These are phyloP conservation scores for Magnaporthiopsis incrustans DNA, from an alignment of 2,329 filamentous ascomycete genomes.

Conservation along the genomic window DNA sequence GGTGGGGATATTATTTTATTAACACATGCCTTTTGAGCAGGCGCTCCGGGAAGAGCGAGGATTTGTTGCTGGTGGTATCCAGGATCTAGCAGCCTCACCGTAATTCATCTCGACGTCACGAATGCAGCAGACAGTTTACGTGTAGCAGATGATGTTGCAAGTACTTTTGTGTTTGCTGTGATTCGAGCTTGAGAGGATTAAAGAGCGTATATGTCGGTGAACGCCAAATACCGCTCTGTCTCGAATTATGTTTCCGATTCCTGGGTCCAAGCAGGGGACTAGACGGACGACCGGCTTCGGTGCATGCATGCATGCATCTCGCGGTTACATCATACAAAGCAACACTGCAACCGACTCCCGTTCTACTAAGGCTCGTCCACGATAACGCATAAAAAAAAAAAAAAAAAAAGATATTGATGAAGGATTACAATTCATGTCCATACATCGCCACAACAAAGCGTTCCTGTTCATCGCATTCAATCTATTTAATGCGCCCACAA, in stretches of 20 bases:
- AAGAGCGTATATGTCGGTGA: too few species aligned
- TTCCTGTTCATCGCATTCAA: background rate
- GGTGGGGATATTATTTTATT: background rate
- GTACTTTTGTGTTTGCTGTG: background rate
- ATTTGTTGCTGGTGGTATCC: background rate
- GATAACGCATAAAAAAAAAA: too few species aligned
- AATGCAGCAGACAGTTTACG: background rate
- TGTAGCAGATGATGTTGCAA: background rate
- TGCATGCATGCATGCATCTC: background rate
- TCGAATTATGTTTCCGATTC: background rate
- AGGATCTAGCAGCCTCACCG: too few species aligned
- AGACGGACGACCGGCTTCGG: background rate
- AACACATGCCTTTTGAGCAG: background rate
- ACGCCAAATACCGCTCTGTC: background rate
- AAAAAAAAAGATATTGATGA: too few species aligned
- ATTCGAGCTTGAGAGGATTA: too few species aligned
- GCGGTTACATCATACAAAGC: background rate
- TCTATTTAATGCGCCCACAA: background rate
- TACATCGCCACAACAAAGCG: background rate
- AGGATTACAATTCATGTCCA: too few species aligned
- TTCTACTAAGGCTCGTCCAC: background rate
- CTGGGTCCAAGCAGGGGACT: background rate
- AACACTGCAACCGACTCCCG: background rate
- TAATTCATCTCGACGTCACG: slow-evolving; percentile 5
- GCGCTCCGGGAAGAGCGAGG: too few species aligned